A percentile compares a stretch with the other conserved stretches of the same genome.
phyloP scores from a whole-genome alignment of 176 grass and related monocot species.

The Panicum miliaceum region DNA sequence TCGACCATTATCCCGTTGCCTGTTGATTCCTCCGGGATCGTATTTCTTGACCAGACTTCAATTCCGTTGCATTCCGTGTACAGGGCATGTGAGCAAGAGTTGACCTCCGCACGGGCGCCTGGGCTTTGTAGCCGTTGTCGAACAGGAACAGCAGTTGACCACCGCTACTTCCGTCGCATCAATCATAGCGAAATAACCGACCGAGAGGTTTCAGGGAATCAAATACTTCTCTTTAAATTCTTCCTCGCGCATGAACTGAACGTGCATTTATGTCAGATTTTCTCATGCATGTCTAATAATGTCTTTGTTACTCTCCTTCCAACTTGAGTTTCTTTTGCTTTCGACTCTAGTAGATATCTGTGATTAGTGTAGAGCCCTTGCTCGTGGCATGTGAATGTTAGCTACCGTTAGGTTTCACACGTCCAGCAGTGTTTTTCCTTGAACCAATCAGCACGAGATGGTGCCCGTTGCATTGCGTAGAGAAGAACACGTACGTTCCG shows the following conservation, averaged over 20 bases:
- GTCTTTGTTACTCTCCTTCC: not conserved
- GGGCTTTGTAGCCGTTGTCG: conserved; percentile 38
- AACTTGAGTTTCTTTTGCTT: too few relatives aligned
- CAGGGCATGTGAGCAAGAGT: not conserved
- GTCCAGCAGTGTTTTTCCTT: too few relatives aligned
- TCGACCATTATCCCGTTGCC: conserved; percentile 34
- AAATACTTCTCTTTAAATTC: not conserved
- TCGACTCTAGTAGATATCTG: too few relatives aligned
- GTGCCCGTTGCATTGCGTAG: too few relatives aligned
- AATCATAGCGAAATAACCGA: conserved; percentile 9
- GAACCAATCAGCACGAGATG: too few relatives aligned
- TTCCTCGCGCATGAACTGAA: not conserved
- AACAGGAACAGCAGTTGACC: conserved; percentile 37
- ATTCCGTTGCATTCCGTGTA: conserved; percentile 7
- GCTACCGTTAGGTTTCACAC: too few relatives aligned
- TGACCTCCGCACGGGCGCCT: conserved; percentile 38
- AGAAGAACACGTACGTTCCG: too few relatives aligned
- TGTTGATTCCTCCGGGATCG: not conserved
- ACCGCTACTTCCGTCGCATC: not conserved
- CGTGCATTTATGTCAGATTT: not conserved
- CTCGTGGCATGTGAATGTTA: too few relatives aligned
- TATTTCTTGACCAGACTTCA: conserved; percentile 14
- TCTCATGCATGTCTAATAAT: not conserved
- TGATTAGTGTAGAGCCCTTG: too few relatives aligned
- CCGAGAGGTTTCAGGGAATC: conserved; percentile 40